Evolutionary conservation across 495 filamentous ascomycete species (phyloP), one percentile per base, ranked within the genome.

Genomic region (Ramalina peruviana): DNA sequence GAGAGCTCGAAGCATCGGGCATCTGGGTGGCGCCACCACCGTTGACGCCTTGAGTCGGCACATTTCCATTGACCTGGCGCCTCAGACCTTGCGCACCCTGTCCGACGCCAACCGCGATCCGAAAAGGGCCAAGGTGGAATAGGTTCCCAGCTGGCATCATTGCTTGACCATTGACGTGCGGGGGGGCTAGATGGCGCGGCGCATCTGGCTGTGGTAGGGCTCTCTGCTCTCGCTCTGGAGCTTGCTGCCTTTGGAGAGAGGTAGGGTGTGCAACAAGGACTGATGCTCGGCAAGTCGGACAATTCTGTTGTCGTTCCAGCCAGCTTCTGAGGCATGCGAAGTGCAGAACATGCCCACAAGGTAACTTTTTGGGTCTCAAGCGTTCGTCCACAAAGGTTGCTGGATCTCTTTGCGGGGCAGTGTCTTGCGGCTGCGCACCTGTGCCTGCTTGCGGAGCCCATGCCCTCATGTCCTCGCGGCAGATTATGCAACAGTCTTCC

Each of bases 251-350:
- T 62, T 45, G 58, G 58, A 37, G 57, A 57, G 26, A 63, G 2
- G 54, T 56, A 16, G 70, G 50, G 16, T 50, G 23, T 19, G 55
- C 54, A 33, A 58, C 58, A 1, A 85, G 66, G 27, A 98, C 93
- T 19, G 92, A 77, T 27, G 86, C 74, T 50, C 92, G 80, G 62
- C 92, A 98, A 3, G 90, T 97, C 11, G 92, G 92, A 64, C 92
- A 98, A 20, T 92, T 88, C 63, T 97, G 93, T 63, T 98, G 92
- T 48, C 92, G 80, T 67, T 97, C 92, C n/a, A 98, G 70, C 92
- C 92, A 98, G 62, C 90, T 93, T 59, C 87, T 82, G 40, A 98
- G 76, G 60, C 92, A 98, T 17, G 87, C 80, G 54, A 94, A 87
- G 65, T 98, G 92, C 30, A 98, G 67, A 42, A 96, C 89, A 62